Base-by-base conservation (phyloP, 2,329 filamentous ascomycete genomes). In the Fusarium decemcellulare region DNA sequence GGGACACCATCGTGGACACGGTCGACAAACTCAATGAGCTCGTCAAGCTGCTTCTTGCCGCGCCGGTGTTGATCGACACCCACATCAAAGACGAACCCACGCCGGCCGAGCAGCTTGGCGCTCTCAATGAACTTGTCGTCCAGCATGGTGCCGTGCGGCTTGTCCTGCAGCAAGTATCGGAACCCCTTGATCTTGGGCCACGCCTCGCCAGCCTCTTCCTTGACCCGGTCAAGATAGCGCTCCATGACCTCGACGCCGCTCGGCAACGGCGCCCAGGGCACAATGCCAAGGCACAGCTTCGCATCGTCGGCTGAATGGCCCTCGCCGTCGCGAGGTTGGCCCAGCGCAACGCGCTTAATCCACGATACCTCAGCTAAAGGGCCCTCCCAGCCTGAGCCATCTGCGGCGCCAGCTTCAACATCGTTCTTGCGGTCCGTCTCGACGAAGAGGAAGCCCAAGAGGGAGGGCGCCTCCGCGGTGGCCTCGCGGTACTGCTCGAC, bases 191-290 rank as follows among this genome's bases (percentile, higher is more conserved):
- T 84, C 78, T 89, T 89, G 46, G 74, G 73, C 90, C 90, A 96
- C 15, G 87, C 85, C 43, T 85, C 83, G 2, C 91, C 92, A 0
- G 91, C 90, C 57, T 82, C 83, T 65, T 88, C 82, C 76, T 89
- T 82, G 4, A 90, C 92, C 15, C 84, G 76, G 0, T 79, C 79
- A 7, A 97, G 82, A 78, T 97, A 98, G 67, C 81, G 79, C 66
- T 87, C 82, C 76, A 98, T 80, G 1, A 84, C 85, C 7, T 79
- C 82, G 0, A 86, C 76, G 0, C 92, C 90, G 43, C 89, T 88
- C 10, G 92, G 88, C 51, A 98, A 77, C 0, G 95, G 95, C n/a
- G 94, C 94, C 93, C 93, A 98, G 2, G 93, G 90, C 5, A 98
- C 86, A 68, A 94, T 88, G 0, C 87, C 95, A 3, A 91, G 82